Conservation (phyloP, 345 rosid species). For the Euclidium syriacum region DNA sequence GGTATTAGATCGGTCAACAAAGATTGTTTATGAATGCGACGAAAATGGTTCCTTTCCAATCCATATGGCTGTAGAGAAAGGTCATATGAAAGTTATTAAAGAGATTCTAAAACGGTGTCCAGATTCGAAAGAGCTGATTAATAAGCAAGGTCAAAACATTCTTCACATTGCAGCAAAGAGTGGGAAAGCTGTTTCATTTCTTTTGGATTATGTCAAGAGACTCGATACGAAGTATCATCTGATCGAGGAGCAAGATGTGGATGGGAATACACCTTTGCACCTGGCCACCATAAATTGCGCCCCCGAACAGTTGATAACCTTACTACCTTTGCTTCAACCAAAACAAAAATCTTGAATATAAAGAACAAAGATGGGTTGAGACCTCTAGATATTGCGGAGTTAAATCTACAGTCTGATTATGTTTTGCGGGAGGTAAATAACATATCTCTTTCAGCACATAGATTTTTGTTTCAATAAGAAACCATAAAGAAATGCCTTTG, state of each 20-base stretch:
- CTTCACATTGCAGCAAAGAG: neutral
- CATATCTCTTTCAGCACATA: too few species aligned
- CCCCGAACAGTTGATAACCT: neutral
- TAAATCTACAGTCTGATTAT: neutral
- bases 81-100: neutral
- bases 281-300: conserved; percentile 4
- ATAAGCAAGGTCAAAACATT: neutral
- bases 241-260: neutral
- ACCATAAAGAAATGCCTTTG: too few species aligned
- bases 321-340: too few species aligned
- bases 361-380: neutral
- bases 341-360: neutral
- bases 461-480: too few species aligned
- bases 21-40: neutral
- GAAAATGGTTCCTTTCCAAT: neutral
- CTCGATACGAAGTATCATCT: neutral
- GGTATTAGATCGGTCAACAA: neutral
- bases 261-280: conserved; percentile 5
- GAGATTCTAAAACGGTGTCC: neutral
- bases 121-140: neutral
- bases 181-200: too few species aligned
- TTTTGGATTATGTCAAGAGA: too few species aligned
- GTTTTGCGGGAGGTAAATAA: neutral
- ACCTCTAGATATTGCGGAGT: neutral
- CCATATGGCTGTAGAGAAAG: neutral